Evolutionary conservation across 768 basidiomycete genomes (phyloP), one percentile per base, ranked within the genome.

Genomic region (Mycena amicta): DNA sequence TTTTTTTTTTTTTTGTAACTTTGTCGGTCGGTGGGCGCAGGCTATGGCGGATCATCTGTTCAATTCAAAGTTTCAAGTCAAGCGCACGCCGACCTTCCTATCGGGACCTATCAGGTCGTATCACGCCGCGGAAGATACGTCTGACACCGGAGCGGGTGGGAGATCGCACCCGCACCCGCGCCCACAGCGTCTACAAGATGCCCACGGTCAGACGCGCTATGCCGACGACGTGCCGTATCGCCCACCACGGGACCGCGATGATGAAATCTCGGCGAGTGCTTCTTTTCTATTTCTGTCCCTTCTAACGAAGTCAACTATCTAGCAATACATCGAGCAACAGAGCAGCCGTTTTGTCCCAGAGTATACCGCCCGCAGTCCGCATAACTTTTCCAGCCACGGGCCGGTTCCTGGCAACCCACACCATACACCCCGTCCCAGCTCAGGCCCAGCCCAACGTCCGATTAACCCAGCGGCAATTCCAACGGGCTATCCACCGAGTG

Each of bases 401-500:
- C 18, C 27, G 5, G n/a, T 33, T 8, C 31, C 50, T n/a, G n/a
- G 27, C 4, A 4, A 18, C 28, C 29, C 5, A 6, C 22, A 16
- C 50, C 5, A 15, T 20, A 52, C 20, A 4, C 50, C 20, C 50
- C 22, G 15, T 20, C 30, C 28, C 31, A 20, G 25, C 47, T 28
- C 25, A 8, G 25, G 13, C 47, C 22, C 47, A n/a, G n/a, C n/a
- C n/a, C n/a, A n/a, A n/a, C n/a, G n/a, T n/a, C n/a, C n/a, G n/a
- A n/a, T n/a, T 23, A 15, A 8, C 26, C 27, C 49, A 29, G 13
- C n/a, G 22, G 8, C 47, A 26, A 18, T 49, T 26, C 50, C 56
- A 29, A 59, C 57, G 25, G 57, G 51, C 43, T 26, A 59, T 25
- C 55, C 56, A 20, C 61, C 61, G 25, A 46, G 50, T 20, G 57